phyloP scores from a whole-genome alignment of 2,329 filamentous ascomycete genomes.

The Huntiella bhutanensis region DNA sequence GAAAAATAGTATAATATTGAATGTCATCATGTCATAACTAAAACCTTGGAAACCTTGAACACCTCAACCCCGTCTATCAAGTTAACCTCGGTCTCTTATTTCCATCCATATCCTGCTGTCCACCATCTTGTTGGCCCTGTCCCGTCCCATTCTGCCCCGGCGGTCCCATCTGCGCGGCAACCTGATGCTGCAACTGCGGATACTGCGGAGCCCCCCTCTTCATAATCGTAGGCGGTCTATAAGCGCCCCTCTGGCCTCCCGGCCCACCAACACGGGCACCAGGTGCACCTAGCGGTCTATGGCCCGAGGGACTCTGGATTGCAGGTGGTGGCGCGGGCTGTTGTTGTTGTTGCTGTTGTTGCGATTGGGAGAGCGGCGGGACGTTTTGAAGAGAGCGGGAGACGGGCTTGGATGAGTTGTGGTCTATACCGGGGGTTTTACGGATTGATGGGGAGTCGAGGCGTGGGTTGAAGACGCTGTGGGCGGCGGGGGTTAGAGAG shows the following conservation, averaged over 20 bases:
- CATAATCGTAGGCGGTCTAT: conserved; percentile 36
- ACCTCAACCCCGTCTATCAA: conserved; percentile 13
- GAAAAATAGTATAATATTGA: no score
- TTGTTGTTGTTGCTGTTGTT: conserved; percentile 12
- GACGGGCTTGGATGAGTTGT: conserved; percentile 56
- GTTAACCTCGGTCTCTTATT: conserved; percentile 33
- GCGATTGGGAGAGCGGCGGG: conserved; percentile 19
- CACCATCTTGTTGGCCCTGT: conserved; percentile 5
- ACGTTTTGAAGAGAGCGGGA: conserved; percentile 36
- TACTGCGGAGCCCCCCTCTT: conserved; percentile 22
- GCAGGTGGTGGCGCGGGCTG: conserved; percentile 9
- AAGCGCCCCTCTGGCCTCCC: conserved; percentile 37
- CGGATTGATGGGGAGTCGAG: conserved; percentile 69
- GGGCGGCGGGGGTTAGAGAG: conserved; percentile 24
- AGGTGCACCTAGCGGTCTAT: conserved; percentile 37
- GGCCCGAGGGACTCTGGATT: conserved; percentile 11
- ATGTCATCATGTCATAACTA: no score
- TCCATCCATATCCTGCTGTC: conserved; percentile 13
- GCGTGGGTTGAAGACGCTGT: conserved; percentile 49
- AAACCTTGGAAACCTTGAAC: background rate
- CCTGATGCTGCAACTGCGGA: conserved; percentile 14
- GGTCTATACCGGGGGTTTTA: conserved; percentile 75
- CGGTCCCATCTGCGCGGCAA: conserved; percentile 1
- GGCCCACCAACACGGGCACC: conserved; percentile 23
- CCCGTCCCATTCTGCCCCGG: conserved; percentile 5